phyloP scores from a whole-genome alignment of 345 rosid species.

The Erysimum cheiranthoides region DNA sequence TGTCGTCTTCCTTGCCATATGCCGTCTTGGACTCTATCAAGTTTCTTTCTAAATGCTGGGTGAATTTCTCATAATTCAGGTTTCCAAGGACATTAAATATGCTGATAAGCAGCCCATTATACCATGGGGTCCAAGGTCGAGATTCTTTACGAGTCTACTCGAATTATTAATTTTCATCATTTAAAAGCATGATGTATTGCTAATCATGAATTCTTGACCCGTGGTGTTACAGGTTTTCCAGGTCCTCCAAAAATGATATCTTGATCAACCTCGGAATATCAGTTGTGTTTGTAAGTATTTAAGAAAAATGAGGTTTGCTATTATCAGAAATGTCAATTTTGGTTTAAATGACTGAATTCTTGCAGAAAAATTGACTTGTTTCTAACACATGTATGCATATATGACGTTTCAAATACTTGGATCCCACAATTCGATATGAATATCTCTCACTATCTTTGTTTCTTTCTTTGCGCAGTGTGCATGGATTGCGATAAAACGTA shows the following conservation, averaged over 20 bases:
- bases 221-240: constrained; percentile 67
- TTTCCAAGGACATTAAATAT: constrained; percentile 92
- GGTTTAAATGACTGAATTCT: not conserved
- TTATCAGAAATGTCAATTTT: not conserved
- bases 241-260: constrained; percentile 64
- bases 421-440: constrained; percentile 19
- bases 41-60: constrained; percentile 13
- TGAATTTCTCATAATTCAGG: constrained; percentile 57
- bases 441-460: constrained; percentile 19
- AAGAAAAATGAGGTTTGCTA: constrained; percentile 19
- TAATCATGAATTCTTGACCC: constrained; percentile 10
- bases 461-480: constrained; percentile 64
- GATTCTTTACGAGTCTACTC: constrained; percentile 14
- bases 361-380: not conserved
- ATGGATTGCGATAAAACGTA: constrained; percentile 78
- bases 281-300: constrained; percentile 83
- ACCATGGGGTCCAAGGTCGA: constrained; percentile 98
- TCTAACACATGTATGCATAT: constrained; percentile 20
- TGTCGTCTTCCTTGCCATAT: constrained; percentile 1
- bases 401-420: not conserved
- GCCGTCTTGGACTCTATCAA: not conserved
- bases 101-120: constrained; percentile 96
- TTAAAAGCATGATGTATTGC: not conserved
- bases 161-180: not conserved
- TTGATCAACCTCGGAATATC: constrained; percentile 89